phyloP scores from a whole-genome alignment of 352 stramenopile genomes.

The Phytophthora tubulina region DNA sequence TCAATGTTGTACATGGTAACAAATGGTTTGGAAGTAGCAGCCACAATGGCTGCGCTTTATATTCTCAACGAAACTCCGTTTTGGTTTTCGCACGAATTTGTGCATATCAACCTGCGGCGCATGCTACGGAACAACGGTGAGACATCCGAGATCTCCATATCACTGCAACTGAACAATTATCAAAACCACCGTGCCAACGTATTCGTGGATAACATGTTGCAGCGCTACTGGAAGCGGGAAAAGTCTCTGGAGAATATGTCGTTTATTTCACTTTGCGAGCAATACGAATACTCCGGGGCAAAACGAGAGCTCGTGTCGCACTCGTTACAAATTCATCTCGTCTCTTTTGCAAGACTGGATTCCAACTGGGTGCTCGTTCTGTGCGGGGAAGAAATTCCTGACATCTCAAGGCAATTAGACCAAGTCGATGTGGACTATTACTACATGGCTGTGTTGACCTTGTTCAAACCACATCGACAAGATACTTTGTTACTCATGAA shows the following conservation, averaged over 20 bases:
- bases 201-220: background rate
- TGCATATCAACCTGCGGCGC: background rate
- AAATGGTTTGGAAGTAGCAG: constrained; percentile 26
- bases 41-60: constrained; percentile 28
- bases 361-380: constrained; percentile 3
- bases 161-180: background rate
- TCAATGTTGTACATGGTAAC: constrained; percentile 32
- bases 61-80: constrained; percentile 22
- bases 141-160: constrained; percentile 1
- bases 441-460: constrained; percentile 7
- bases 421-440: constrained; percentile 11
- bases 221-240: constrained; percentile 24
- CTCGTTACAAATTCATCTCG: background rate
- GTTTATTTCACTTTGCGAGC: constrained; percentile 26
- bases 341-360: background rate
- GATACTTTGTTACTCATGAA: background rate
- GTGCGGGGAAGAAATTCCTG: constrained; percentile 20
- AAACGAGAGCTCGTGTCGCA: background rate
- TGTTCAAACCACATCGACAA: constrained; percentile 30
- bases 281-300: constrained; percentile 1
- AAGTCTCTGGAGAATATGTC: background rate
- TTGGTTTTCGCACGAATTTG: constrained; percentile 30
- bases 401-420: background rate
- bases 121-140: background rate
- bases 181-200: background rate